These are phyloP conservation scores for Mycotypha africana DNA, from an alignment of 371 early-diverging fungal species.

Conservation along the genomic window DNA sequence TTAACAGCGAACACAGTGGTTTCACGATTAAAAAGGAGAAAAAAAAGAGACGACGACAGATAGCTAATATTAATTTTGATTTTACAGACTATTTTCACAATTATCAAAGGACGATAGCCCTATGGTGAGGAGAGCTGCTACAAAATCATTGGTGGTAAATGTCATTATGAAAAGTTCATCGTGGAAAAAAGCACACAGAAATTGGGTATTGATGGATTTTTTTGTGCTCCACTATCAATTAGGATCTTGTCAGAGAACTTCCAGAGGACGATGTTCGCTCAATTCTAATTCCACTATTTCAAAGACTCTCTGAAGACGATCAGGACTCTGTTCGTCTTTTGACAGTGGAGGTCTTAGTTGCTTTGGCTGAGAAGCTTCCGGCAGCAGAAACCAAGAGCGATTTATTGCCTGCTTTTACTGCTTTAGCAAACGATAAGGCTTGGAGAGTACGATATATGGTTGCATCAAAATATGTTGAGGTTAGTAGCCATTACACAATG, in stretches of 20 bases:
- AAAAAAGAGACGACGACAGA: no score
- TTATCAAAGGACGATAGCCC: constrained; percentile 94
- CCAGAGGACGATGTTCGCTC: constrained; percentile 67
- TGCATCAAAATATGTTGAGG: constrained; percentile 93
- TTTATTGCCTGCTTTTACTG: constrained; percentile 68
- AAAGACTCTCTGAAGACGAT: constrained; percentile 75
- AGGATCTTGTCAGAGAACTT: constrained; percentile 64
- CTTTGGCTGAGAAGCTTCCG: constrained; percentile 80
- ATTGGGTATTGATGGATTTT: not conserved
- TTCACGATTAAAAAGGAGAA: not conserved
- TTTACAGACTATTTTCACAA: constrained; percentile 55
- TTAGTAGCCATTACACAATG: no score
- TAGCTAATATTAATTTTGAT: constrained; percentile 1
- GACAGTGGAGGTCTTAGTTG: constrained; percentile 86
- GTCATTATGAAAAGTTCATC: no score
- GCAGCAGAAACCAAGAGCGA: constrained; percentile 71
- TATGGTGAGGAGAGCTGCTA: constrained; percentile 95
- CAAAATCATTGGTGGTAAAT: constrained; percentile 50
- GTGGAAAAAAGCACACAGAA: no score
- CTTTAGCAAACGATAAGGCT: constrained; percentile 85
- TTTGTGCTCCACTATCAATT: not conserved
- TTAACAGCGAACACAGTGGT: no score
- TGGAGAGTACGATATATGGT: constrained; percentile 99
- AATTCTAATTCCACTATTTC: constrained; percentile 79
- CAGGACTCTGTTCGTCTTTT: constrained; percentile 97